Percentiles rank a stretch among this genome's conserved stretches.
phyloP scores from a whole-genome alignment of 441 rosid species.

The Gossypium davidsonii region DNA sequence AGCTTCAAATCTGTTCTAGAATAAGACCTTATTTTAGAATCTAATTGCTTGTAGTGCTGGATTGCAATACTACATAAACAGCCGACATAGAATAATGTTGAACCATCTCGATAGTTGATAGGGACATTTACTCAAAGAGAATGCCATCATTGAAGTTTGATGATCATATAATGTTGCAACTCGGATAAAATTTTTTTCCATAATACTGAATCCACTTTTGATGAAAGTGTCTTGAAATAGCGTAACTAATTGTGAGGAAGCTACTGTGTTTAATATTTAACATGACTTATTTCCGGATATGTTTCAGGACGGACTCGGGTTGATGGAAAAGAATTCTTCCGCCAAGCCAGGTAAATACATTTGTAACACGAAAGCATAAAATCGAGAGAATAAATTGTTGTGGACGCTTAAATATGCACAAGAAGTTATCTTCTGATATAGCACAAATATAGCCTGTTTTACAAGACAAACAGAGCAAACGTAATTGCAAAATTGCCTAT shows the following conservation, averaged over 20 bases:
- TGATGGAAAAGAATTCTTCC: constrained; percentile 90
- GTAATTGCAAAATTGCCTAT: too few relatives aligned
- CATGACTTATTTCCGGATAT: background rate
- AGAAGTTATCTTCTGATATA: background rate
- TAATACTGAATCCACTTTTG: too few relatives aligned
- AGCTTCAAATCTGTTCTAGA: constrained; percentile 18
- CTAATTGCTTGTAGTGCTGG: background rate
- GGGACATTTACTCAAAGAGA: background rate
- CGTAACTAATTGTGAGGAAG: too few relatives aligned
- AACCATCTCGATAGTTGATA: too few relatives aligned
- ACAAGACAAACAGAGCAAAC: background rate
- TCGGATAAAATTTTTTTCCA: background rate
- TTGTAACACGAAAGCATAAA: background rate
- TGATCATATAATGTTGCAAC: background rate
- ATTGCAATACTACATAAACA: background rate
- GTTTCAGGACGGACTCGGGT: constrained; percentile 70
- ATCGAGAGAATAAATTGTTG: background rate
- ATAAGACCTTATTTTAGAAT: background rate
- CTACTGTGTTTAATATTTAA: background rate
- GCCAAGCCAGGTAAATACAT: constrained; percentile 74
- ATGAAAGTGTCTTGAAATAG: too few relatives aligned
- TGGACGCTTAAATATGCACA: background rate
- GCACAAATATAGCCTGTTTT: background rate
- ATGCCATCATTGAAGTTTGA: background rate
- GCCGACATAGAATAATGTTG: background rate